Evolutionary conservation across 2,329 filamentous ascomycete species (phyloP), one percentile per base, ranked within the genome.

Genomic region (Zymoseptoria tritici): DNA sequence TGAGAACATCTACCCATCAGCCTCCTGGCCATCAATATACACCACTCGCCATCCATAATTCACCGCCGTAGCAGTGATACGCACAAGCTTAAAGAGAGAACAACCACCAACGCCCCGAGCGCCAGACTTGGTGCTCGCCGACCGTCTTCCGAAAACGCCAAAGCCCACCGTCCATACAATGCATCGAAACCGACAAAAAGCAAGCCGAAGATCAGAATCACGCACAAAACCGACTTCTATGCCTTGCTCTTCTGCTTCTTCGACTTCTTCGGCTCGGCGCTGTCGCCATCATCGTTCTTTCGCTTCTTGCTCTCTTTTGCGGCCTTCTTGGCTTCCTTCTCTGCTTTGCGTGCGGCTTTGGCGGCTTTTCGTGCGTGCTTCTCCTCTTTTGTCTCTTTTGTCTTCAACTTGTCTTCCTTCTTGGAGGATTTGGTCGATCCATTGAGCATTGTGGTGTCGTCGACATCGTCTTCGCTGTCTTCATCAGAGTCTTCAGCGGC

Each of bases 251-350:
- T 66, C 57, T 66, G 60, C 60, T 66, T 68, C 60, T 68, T 68
- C 61, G 64, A 60, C 76, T 84, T 84, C 75, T 85, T 85, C 73
- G 89, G 82, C 77, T 62, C 62, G 13, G 36, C 36, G 36, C 36
- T 46, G 36, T 74, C 74, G 64, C 77, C 74, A 63, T 78, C 72
- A 62, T 74, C 73, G 70, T 77, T 79, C 58, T 68, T 60, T 76
- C 80, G 58, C 75, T 62, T 67, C 64, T 70, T 67, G 52, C 63
- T 59, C 42, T 65, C 60, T 51, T 64, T 63, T 9, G 52, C 22
- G n/a, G 52, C 52, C 9, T 63, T 62, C 59, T 67, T 63, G 26
- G 58, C 55, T 29, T 64, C 65, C 60, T 68, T 75, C 57, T 66
- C 63, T 5, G 74, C 75, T 66, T 75, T 75, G 68, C 72, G 73